Evolutionary conservation across 768 basidiomycete species (phyloP), one percentile per base, ranked within the genome.

Genomic region (Flagelloscypha sp.): DNA sequence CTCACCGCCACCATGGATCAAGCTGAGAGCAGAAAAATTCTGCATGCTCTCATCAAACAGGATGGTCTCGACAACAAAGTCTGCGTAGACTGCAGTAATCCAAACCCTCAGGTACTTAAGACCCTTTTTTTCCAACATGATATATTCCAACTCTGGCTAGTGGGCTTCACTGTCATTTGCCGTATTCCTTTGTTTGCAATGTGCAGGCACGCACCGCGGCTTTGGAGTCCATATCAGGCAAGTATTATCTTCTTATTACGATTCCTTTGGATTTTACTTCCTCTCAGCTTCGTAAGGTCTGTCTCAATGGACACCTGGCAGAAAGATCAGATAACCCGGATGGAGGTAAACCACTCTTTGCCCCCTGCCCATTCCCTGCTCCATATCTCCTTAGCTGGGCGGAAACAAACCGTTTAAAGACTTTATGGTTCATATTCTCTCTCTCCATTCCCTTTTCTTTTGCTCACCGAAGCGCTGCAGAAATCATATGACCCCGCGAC

Each of bases 231-330:
- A 98, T 58, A 76, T 97, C 55, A 86, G 82, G 84, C 66, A 42
- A 30, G 45, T 48, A n/a, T 42, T 24, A 12, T 16, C n/a, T 35
- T 33, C 34, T 13, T 34, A 9, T 33, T 46, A 41, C 48, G 54
- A 37, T 58, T 39, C 17, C 43, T 33, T 36, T 48, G 34, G 47
- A 47, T 38, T 44, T 22, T 43, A 29, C 29, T 11, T 36, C 24
- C 21, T 6, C 31, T 28, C 59, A 87, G 84, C 56, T 94, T 92
- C 58, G 87, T 94, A 37, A 72, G 92, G 54, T 89, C 86, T 27
- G 76, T 92, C 44, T 90, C 90, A 36, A 97, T 95, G 93, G 93
- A 95, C 61, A 84, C 89, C 45, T 95, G 92, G 89, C 81, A 85
- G 45, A 74, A 79, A 24, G 88, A 93, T 40, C 90, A 95, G 58